phyloP scores from a whole-genome alignment of 495 filamentous ascomycete species.

The Penicillium nucicola region DNA sequence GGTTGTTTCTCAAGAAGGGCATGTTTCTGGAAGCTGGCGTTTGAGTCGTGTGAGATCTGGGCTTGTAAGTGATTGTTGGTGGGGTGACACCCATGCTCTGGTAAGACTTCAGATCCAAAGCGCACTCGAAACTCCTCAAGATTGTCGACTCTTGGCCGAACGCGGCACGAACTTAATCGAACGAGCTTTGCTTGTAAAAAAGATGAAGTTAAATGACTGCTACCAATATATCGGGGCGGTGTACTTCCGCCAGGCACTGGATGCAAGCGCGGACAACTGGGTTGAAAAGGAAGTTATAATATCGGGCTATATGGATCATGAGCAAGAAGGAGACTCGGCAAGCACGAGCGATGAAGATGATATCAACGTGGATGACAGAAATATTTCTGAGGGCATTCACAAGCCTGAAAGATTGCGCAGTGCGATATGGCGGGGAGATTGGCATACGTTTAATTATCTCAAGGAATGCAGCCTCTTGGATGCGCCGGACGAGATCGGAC shows the following conservation, averaged over 20 bases:
- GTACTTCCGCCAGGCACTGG: neutral
- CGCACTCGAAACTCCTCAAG: neutral
- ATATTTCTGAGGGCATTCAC: neutral
- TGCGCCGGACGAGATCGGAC: neutral
- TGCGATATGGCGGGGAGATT: conserved; percentile 8
- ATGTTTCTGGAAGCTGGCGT: conserved; percentile 6
- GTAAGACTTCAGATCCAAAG: neutral
- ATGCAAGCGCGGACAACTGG: neutral
- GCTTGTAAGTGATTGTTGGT: neutral
- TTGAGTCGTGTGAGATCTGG: neutral
- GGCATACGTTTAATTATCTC: neutral
- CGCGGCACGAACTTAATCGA: neutral
- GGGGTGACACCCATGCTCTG: conserved; percentile 8
- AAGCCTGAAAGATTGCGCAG: neutral
- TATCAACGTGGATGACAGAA: neutral
- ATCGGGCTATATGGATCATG: neutral
- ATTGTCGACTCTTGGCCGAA: neutral
- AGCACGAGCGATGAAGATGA: no score
- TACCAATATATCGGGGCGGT: neutral
- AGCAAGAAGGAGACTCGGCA: no score
- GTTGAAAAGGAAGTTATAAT: neutral
- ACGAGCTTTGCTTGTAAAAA: conserved; percentile 8
- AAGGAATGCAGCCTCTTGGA: neutral
- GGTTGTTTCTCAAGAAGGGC: neutral
- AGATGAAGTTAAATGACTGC: neutral